Evolutionary conservation across 139 green algal species (phyloP), one percentile per base, ranked within the genome.

Genomic region (Coccomyxa sp.): DNA sequence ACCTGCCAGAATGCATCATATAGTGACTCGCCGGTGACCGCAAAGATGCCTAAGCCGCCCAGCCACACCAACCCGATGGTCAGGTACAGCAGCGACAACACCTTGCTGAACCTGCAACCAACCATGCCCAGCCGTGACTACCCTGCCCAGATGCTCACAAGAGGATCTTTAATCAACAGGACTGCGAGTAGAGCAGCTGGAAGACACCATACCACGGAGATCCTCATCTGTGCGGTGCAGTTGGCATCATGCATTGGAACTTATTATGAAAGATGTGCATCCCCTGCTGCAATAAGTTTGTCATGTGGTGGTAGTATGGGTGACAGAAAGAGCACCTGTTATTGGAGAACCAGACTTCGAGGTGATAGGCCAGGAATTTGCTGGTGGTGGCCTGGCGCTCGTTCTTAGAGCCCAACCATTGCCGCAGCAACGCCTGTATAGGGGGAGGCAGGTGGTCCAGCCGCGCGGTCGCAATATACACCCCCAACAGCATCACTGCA

Each of bases 61-160:
- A 87, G 4, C 15, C 58, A 79, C n/a, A 92, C 85, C 25, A 92
- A 77, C 3, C 81, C 75, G 38, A 91, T n/a, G 12, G 89, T 92
- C 4, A 90, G 76, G n/a, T 82, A 85, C 25, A 93, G 85, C 59
- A 93, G 84, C 30, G 89, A 75, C 80, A 92, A 32, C 13, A 74
- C 67, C 80, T 93, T 88, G 77, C 63, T 71, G 63, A 71, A 71
- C 18, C 63, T 71, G 63, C 63, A 84, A 89, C 16, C 82, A 81
- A 63, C 89, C 75, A 90, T 17, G 88, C 91, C 58, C 91, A 91
- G 75, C 38, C 38, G 38, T n/a, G n/a, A n/a, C n/a, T n/a, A n/a
- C n/a, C 38, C 38, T 51, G 38, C 38, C 38, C 38, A 51, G 7
- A 51, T 11, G 38, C 38, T 51, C 3, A 51, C 38, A 51, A 51